These are phyloP conservation scores for Aspergillus leporis DNA, from an alignment of 495 filamentous ascomycete species.

Conservation along the genomic window DNA sequence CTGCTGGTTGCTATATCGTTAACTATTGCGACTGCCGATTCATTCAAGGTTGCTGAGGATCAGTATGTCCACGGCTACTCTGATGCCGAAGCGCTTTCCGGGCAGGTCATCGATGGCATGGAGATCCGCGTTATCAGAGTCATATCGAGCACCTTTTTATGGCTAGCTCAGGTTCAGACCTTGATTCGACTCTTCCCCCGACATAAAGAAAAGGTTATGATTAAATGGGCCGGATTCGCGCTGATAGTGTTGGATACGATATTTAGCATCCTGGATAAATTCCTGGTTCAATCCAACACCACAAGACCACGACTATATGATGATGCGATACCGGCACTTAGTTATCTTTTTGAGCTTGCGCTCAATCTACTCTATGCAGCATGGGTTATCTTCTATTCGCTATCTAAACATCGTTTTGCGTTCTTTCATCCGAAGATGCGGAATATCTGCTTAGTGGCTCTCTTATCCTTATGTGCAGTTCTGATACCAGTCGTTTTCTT, in stretches of 20 bases:
- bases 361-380: conserved; percentile 88
- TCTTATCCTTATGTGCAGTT: conserved; percentile 75
- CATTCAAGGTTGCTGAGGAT: conserved; percentile 74
- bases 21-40: conserved; percentile 89
- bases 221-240: conserved; percentile 96
- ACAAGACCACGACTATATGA: conserved; percentile 70
- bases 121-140: conserved; percentile 87
- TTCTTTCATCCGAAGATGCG: conserved; percentile 93
- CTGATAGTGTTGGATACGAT: conserved; percentile 87
- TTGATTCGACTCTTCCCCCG: conserved; percentile 93
- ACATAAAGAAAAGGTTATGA: conserved; percentile 95
- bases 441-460: conserved; percentile 84
- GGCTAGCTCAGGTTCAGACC: conserved; percentile 96
- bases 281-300: conserved; percentile 60
- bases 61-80: conserved; percentile 75
- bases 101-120: conserved; percentile 73
- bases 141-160: conserved; percentile 91
- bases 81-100: conserved; percentile 71
- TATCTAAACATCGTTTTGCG: conserved; percentile 89
- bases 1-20: conserved; percentile 86
- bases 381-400: conserved; percentile 93
- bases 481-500: conserved; percentile 95
- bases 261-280: conserved; percentile 87
- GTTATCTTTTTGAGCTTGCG: conserved; percentile 89
- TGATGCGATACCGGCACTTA: conserved; percentile 88